Evolutionary conservation across 768 basidiomycete genomes (phyloP).

Genomic region (Tricholoma bakamatsutake): DNA sequence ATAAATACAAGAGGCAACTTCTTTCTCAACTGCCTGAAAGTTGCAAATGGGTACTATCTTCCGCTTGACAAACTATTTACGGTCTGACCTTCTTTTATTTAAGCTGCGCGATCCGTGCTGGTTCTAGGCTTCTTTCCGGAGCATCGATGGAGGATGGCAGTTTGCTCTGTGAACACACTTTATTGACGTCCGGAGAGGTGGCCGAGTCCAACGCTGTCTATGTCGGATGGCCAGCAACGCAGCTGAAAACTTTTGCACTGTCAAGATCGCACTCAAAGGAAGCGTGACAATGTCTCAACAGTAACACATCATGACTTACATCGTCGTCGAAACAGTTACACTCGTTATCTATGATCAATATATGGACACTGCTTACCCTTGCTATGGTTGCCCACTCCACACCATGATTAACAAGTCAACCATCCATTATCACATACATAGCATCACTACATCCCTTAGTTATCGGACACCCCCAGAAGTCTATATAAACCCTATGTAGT

Average conservation of each 20-base stretch:
- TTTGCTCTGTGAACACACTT: constrained; percentile 44
- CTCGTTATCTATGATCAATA: too few relatives aligned
- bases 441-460: too few relatives aligned
- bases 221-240: constrained; percentile 37
- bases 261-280: not conserved
- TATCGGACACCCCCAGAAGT: too few relatives aligned
- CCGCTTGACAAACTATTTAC: not conserved
- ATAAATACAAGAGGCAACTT: constrained; percentile 44
- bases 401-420: too few relatives aligned
- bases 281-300: not conserved
- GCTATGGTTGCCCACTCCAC: too few relatives aligned
- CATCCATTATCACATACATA: too few relatives aligned
- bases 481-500: too few relatives aligned
- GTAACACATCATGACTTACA: too few relatives aligned
- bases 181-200: constrained; percentile 41
- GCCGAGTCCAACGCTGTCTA: constrained; percentile 35
- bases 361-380: too few relatives aligned
- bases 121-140: constrained; percentile 41
- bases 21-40: constrained; percentile 35
- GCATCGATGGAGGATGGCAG: constrained; percentile 45
- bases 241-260: not conserved
- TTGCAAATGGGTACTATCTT: constrained; percentile 28
- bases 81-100: not conserved
- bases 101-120: constrained; percentile 38
- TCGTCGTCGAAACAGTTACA: too few relatives aligned